Percentiles rank a stretch among this genome's conserved stretches.
phyloP scores from a whole-genome alignment of 176 grass and related monocot genomes.

The Aegilops tauschii region DNA sequence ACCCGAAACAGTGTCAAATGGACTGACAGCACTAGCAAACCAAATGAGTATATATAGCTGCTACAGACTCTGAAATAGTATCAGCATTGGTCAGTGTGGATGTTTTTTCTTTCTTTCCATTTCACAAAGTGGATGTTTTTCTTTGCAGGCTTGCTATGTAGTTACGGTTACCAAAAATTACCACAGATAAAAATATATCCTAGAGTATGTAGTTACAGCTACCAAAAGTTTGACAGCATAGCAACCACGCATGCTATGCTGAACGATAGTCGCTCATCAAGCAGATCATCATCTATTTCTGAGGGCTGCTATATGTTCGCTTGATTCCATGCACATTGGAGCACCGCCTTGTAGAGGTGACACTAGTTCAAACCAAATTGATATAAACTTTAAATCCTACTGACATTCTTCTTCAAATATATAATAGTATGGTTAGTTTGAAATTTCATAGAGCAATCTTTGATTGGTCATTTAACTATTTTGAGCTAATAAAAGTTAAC shows the following conservation, averaged over 20 bases:
- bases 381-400: neutral
- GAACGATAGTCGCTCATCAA: neutral
- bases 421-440: neutral
- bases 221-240: too few species aligned
- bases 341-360: neutral
- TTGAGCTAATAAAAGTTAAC: neutral
- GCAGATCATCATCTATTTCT: neutral
- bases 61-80: neutral
- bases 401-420: neutral
- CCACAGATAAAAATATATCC: neutral
- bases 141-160: too few species aligned
- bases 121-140: too few species aligned
- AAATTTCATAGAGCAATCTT: neutral
- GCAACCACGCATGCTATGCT: too few species aligned
- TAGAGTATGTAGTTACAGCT: neutral
- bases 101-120: neutral
- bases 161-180: too few species aligned
- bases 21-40: too few species aligned
- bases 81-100: neutral
- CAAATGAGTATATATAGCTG: neutral
- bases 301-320: neutral
- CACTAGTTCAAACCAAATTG: neutral
- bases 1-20: neutral
- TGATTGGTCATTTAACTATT: neutral
- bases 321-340: neutral